phyloP scores from a whole-genome alignment of 2,329 filamentous ascomycete species.

The Cytospora schulzeri region DNA sequence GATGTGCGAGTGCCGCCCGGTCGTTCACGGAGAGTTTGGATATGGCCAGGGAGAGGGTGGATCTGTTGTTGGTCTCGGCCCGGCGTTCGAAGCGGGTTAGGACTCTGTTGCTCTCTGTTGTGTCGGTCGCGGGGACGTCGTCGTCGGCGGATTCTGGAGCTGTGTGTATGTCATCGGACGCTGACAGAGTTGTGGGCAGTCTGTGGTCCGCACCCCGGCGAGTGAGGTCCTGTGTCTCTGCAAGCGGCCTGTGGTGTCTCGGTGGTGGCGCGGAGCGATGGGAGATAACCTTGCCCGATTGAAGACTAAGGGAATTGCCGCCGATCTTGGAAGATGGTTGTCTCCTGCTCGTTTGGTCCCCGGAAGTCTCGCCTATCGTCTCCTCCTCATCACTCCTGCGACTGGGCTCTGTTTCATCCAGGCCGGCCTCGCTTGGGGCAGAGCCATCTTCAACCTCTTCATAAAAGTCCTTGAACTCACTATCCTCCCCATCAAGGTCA shows the following conservation, averaged over 20 bases:
- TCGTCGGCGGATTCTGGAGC: no score
- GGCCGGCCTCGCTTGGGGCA: neutral
- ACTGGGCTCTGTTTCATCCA: neutral
- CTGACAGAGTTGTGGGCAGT: neutral
- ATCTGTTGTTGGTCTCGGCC: neutral
- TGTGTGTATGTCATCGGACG: neutral
- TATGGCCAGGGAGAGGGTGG: slow-evolving; percentile 7
- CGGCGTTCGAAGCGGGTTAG: slow-evolving; percentile 13
- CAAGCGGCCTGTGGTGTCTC: slow-evolving; percentile 4
- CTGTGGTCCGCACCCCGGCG: neutral
- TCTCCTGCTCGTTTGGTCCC: neutral
- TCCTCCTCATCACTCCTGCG: neutral
- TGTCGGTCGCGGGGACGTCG: neutral
- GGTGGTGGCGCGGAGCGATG: slow-evolving; percentile 31
- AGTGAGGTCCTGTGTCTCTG: slow-evolving; percentile 1
- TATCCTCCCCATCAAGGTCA: slow-evolving; percentile 36
- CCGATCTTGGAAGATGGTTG: slow-evolving; percentile 4
- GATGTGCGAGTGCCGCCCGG: slow-evolving; percentile 34
- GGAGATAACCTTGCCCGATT: slow-evolving; percentile 39
- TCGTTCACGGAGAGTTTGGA: slow-evolving; percentile 33
- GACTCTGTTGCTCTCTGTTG: neutral
- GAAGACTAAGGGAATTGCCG: slow-evolving; percentile 35
- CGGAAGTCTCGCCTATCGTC: neutral
- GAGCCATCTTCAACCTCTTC: neutral
- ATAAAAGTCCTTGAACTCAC: slow-evolving; percentile 43